These are phyloP conservation scores for Mrakia frigida DNA, from an alignment of 768 basidiomycete species.

Conservation along the genomic window DNA sequence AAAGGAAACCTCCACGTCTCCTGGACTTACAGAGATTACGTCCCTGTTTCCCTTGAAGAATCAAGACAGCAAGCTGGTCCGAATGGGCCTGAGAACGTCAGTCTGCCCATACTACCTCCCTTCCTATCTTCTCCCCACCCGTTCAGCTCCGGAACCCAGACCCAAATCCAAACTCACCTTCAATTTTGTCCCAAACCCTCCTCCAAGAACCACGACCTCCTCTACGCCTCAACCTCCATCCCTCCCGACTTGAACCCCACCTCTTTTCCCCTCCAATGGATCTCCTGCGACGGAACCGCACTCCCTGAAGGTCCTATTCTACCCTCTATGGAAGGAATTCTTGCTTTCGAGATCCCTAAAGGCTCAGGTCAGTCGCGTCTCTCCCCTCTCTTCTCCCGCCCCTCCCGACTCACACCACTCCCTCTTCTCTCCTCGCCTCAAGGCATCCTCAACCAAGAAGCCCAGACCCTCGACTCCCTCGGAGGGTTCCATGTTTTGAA, in stretches of 20 bases:
- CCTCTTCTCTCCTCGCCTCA: neutral
- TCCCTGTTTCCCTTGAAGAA: neutral
- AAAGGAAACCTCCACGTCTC: neutral
- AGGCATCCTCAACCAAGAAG: constrained; percentile 19
- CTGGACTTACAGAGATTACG: constrained; percentile 14
- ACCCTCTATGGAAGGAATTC: neutral
- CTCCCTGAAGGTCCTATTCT: neutral
- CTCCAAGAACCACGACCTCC: constrained; percentile 5
- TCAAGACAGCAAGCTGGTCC: constrained; percentile 11
- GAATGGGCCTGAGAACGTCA: constrained; percentile 14
- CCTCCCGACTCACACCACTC: neutral
- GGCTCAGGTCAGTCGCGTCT: neutral
- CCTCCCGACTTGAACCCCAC: neutral
- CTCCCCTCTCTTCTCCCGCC: too few species aligned
- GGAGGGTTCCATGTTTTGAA: constrained; percentile 8
- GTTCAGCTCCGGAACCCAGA: too few species aligned
- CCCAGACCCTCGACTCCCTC: neutral
- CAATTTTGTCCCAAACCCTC: too few species aligned
- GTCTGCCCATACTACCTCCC: neutral
- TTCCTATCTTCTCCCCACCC: neutral
- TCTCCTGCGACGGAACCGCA: neutral
- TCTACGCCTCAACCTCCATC: neutral
- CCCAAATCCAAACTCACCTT: too few species aligned
- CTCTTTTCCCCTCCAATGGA: neutral
- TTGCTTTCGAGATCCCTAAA: constrained; percentile 2